These are phyloP conservation scores for Mycosphaerella arachidis DNA, from an alignment of 2,329 filamentous ascomycete genomes.

Conservation along the genomic window DNA sequence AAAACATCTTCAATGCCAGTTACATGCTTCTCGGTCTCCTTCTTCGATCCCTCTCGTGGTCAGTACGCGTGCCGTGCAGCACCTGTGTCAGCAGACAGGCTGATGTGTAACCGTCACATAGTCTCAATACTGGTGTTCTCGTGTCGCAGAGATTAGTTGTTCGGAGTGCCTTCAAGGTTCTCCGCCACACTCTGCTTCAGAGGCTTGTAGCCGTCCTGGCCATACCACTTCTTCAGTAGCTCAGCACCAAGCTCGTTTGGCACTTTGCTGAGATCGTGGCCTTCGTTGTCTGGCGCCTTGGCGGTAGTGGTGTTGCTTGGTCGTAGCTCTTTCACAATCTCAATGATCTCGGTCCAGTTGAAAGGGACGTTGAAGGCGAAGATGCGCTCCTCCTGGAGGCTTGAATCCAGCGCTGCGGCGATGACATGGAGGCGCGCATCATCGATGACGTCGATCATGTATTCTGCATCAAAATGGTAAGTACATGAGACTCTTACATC, in stretches of 20 bases:
- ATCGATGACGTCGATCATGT: conserved; percentile 48
- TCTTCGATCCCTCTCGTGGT: too few species aligned
- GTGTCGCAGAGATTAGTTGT: background rate
- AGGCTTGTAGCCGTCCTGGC: conserved; percentile 24
- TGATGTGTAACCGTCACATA: too few species aligned
- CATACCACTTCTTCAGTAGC: conserved; percentile 30
- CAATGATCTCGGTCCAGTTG: conserved; percentile 45
- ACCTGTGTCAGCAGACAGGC: too few species aligned
- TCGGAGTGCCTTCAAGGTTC: conserved; percentile 19
- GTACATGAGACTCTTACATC: background rate
- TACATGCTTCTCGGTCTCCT: too few species aligned
- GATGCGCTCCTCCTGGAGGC: conserved; percentile 48
- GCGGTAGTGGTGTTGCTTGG: conserved; percentile 33
- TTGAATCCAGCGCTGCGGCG: conserved; percentile 43
- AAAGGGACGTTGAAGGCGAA: conserved; percentile 50
- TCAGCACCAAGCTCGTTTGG: conserved; percentile 27
- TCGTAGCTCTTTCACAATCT: conserved; percentile 35
- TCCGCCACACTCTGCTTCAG: conserved; percentile 26
- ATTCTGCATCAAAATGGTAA: conserved; percentile 6
- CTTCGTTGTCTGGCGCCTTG: conserved; percentile 17
- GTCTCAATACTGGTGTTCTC: background rate
- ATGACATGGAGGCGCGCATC: conserved; percentile 50
- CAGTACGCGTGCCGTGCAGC: too few species aligned
- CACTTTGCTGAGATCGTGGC: conserved; percentile 23
- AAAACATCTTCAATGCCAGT: too few species aligned